Base-by-base conservation (phyloP, 1,139 yeast genomes). In the Meyerozyma athensensis region DNA sequence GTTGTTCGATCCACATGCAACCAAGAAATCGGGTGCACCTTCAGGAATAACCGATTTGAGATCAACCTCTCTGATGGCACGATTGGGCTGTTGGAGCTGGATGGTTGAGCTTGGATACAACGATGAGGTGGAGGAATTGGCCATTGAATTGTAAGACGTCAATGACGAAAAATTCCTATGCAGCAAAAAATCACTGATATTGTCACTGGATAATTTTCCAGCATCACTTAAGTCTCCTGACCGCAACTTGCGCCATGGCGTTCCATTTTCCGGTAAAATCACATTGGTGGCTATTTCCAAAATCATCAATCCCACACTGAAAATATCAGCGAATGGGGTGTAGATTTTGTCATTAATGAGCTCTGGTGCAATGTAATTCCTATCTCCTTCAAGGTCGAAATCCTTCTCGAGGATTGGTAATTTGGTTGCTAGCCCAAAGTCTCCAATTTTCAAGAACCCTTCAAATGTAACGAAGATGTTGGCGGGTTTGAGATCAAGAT, bases 291-390 rank as follows among this genome's bases (percentile, higher is more conserved):
- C 98, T 49, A 89, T 85, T 59, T 92, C 99, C 36, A 92, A 81
- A 67, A 92, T 82, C 48, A 92, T 86, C 43, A 94, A 68, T 1
- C 98, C 99, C 34, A 90, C 74, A 22, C 96, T 86, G 60, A 92
- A 92, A 9, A 92, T 81, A 59, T 92, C 99, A 0, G 98, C 97
- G 43, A 92, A 90, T 48, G 86, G 89, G 36, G 89, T 90, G 54
- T 92, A 92, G 38, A 77, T 73, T 53, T 87, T 89, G 40, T 77
- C 80, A 31, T 90, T 79, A 40, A 92, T 80, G 26, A 92, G 81
- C 58, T 92, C 99, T 1, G 98, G 98, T 0, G 99, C 98, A 61
- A 92, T 92, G 60, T 92, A 92, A 59, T 92, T 96, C 36, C 98
- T 72, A 58, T 94, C 98, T 23, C 98, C 98, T 61, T 94, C 98